Percentiles rank a stretch among this genome's conserved stretches.
Evolutionary conservation across 192 early-diverging fungal genomes (phyloP).

Genomic region (Podila minutissima): DNA sequence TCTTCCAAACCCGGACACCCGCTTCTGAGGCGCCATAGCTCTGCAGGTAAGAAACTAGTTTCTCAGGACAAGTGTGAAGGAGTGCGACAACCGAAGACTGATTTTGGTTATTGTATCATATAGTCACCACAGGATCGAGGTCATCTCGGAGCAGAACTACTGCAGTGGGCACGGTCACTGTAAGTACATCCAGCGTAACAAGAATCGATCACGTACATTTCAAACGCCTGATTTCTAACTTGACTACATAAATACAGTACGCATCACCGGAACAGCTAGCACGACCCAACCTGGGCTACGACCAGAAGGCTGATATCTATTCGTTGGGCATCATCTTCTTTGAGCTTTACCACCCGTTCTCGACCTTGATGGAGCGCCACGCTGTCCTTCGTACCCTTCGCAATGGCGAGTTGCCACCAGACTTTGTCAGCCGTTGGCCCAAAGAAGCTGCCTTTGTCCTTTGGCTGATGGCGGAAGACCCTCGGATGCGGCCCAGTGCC

Average conservation of each 20-base stretch:
- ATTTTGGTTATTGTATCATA: neutral
- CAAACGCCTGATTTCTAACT: neutral
- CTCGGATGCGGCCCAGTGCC: conserved; percentile 73
- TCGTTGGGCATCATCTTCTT: conserved; percentile 97
- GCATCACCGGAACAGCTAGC: conserved; percentile 88
- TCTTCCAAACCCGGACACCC: conserved; percentile 2
- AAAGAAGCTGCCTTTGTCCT: conserved; percentile 87
- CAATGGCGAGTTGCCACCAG: conserved; percentile 71
- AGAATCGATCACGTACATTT: neutral
- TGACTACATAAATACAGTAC: conserved; percentile 56
- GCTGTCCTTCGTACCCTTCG: conserved; percentile 72
- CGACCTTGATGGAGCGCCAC: conserved; percentile 92
- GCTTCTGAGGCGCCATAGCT: conserved; percentile 27
- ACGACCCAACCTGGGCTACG: conserved; percentile 61
- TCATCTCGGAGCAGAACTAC: conserved; percentile 59
- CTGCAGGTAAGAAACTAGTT: conserved; percentile 14
- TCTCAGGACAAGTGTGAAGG: neutral
- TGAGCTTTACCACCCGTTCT: conserved; percentile 90
- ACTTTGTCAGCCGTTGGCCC: conserved; percentile 73
- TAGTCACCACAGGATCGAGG: conserved; percentile 33
- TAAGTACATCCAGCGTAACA: conserved; percentile 37
- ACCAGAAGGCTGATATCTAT: conserved; percentile 92
- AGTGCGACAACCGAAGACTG: neutral
- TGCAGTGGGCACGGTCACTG: conserved; percentile 80
- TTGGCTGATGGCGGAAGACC: conserved; percentile 84